Conservation (phyloP, 2,329 filamentous ascomycete species). For the Hymenoscyphus repandus region DNA sequence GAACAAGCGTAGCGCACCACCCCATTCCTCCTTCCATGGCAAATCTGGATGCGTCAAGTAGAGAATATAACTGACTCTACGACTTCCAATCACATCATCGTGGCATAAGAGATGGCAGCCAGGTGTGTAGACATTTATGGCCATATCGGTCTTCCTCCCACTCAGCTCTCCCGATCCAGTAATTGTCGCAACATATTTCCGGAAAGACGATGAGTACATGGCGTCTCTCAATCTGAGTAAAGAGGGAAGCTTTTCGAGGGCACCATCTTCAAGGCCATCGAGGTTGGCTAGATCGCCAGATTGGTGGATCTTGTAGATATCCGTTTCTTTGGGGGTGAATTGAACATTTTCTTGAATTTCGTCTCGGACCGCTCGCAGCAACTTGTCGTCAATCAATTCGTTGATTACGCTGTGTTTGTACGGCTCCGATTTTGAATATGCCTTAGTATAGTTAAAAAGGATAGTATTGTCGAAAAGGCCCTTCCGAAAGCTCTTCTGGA, state of each 20-base stretch:
- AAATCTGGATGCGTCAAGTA: slow-evolving; percentile 91
- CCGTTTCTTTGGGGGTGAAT: slow-evolving; percentile 97
- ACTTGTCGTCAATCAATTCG: slow-evolving; percentile 69
- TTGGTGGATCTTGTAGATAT: slow-evolving; percentile 99
- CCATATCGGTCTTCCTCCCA: slow-evolving; percentile 96
- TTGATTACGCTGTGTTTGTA: slow-evolving; percentile 94
- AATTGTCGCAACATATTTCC: slow-evolving; percentile 80
- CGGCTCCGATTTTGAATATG: slow-evolving; percentile 59
- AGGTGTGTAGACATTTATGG: slow-evolving; percentile 96
- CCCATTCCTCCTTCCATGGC: slow-evolving; percentile 88
- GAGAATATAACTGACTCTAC: slow-evolving; percentile 92
- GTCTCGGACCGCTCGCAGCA: slow-evolving; percentile 79
- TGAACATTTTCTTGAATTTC: slow-evolving; percentile 88
- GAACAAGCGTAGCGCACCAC: slow-evolving; percentile 84
- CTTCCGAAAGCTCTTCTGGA: slow-evolving; percentile 49
- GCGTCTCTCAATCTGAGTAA: slow-evolving; percentile 90
- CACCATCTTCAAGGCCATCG: slow-evolving; percentile 83
- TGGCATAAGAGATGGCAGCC: slow-evolving; percentile 95
- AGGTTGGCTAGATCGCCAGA: slow-evolving; percentile 96
- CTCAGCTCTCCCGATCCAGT: slow-evolving; percentile 83
- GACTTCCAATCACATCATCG: slow-evolving; percentile 97
- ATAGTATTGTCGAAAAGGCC: slow-evolving; percentile 59
- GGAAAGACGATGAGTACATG: slow-evolving; percentile 84
- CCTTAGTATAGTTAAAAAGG: slow-evolving; percentile 52
- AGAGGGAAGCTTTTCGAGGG: slow-evolving; percentile 79